These are phyloP conservation scores for Penicillium canescens DNA, from an alignment of 495 filamentous ascomycete species.

Conservation along the genomic window DNA sequence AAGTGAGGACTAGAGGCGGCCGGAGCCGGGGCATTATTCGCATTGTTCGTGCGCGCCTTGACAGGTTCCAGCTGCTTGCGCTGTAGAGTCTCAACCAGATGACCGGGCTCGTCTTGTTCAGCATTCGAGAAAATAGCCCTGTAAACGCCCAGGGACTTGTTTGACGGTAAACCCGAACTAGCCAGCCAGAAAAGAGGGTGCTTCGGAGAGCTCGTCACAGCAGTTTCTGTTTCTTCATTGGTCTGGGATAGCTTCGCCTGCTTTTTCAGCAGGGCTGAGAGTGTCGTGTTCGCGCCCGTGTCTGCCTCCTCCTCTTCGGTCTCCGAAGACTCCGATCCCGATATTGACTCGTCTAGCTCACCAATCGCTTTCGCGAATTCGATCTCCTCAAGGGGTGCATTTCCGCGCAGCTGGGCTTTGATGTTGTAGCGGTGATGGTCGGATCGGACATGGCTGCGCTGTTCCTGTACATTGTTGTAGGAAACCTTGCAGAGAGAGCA, in stretches of 20 bases:
- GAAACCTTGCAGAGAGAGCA: constrained; percentile 78
- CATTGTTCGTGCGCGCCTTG: constrained; percentile 46
- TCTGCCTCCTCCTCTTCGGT: constrained; percentile 56
- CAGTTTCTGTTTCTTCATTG: constrained; percentile 48
- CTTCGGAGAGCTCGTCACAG: constrained; percentile 60
- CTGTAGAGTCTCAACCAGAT: constrained; percentile 64
- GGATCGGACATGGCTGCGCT: constrained; percentile 82
- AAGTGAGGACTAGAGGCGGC: constrained; percentile 71
- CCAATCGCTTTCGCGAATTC: constrained; percentile 85
- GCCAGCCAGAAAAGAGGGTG: constrained; percentile 85
- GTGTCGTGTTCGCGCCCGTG: constrained; percentile 57
- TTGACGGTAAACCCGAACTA: constrained; percentile 69
- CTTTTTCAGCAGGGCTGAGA: constrained; percentile 75
- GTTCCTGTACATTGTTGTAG: constrained; percentile 73
- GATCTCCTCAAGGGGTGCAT: constrained; percentile 64
- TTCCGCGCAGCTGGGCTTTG: constrained; percentile 79
- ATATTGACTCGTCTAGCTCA: constrained; percentile 86
- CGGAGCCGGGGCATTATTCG: constrained; percentile 49
- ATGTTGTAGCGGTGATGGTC: constrained; percentile 94
- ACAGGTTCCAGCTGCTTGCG: constrained; percentile 72
- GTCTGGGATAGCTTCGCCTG: constrained; percentile 69
- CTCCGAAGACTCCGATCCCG: constrained; percentile 68
- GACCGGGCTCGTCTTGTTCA: constrained; percentile 63
- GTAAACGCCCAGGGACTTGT: constrained; percentile 83
- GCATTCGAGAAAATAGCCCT: constrained; percentile 72